Evolutionary conservation across 768 basidiomycete genomes (phyloP).

Genomic region (Leccinellum luteum): DNA sequence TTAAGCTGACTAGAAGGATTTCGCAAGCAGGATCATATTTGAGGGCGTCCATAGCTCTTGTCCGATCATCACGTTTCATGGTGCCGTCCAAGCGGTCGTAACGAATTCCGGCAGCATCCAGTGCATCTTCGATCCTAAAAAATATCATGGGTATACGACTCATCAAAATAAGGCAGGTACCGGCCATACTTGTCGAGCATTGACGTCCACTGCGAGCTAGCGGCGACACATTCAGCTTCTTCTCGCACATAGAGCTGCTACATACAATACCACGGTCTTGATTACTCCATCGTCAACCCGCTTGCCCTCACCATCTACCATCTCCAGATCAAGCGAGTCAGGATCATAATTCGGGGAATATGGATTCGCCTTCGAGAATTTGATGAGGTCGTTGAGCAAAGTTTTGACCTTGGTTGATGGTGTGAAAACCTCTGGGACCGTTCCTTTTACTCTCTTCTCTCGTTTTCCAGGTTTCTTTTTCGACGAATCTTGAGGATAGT

Average conservation of each 20-base stretch:
- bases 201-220: constrained; percentile 89
- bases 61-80: constrained; percentile 95
- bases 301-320: constrained; percentile 73
- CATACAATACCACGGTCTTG: constrained; percentile 97
- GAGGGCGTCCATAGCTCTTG: constrained; percentile 86
- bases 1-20: constrained; percentile 91
- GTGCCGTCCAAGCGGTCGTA: constrained; percentile 95
- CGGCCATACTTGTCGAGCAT: constrained; percentile 83
- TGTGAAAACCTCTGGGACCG: constrained; percentile 52
- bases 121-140: constrained; percentile 80
- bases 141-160: constrained; percentile 1
- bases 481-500: constrained; percentile 41
- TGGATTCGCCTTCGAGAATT: constrained; percentile 82
- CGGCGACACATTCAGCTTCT: constrained; percentile 11
- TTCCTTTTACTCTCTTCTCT: constrained; percentile 63
- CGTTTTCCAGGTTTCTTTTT: constrained; percentile 67
- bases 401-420: constrained; percentile 89
- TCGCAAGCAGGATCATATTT: constrained; percentile 89
- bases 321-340: constrained; percentile 64
- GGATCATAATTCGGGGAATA: constrained; percentile 87
- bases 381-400: constrained; percentile 74
- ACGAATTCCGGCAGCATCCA: constrained; percentile 76
- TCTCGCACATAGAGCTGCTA: constrained; percentile 22
- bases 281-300: constrained; percentile 64
- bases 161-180: background rate